Percentiles rank a stretch among this genome's conserved stretches.
phyloP scores from a whole-genome alignment of 1,284 basidiomycete genomes.

The Ceratobasidium sp. region DNA sequence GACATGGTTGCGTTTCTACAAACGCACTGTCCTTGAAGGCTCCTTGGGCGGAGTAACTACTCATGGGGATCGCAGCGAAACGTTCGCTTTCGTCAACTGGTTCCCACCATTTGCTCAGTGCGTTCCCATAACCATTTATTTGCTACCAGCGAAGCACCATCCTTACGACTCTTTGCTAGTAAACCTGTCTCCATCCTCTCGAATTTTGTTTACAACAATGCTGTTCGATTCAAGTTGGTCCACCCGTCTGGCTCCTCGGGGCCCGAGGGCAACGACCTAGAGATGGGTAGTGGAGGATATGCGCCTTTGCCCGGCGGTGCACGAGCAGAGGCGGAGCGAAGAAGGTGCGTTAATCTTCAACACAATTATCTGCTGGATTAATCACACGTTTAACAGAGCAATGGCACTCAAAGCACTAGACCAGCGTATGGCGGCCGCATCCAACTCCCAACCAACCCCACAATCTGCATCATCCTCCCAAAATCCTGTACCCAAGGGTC shows the following conservation, averaged over 20 bases:
- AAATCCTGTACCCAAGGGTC: slow-evolving; percentile 24
- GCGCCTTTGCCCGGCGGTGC: slow-evolving; percentile 84
- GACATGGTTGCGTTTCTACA: slow-evolving; percentile 97
- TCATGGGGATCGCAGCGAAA: slow-evolving; percentile 94
- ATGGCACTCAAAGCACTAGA: slow-evolving; percentile 97
- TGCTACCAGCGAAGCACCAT: not conserved
- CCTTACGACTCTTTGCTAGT: slow-evolving; percentile 57
- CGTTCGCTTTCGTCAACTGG: slow-evolving; percentile 96
- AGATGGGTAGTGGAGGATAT: slow-evolving; percentile 72
- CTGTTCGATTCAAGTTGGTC: slow-evolving; percentile 74
- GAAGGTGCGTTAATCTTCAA: slow-evolving; percentile 69
- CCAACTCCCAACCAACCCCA: slow-evolving; percentile 35
- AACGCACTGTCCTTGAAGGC: slow-evolving; percentile 69
- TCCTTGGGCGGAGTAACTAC: slow-evolving; percentile 63
- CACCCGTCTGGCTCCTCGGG: slow-evolving; percentile 72
- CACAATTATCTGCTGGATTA: not conserved
- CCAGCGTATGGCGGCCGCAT: slow-evolving; percentile 79
- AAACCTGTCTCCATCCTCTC: slow-evolving; percentile 76
- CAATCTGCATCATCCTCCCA: slow-evolving; percentile 11
- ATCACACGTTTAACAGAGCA: slow-evolving; percentile 64
- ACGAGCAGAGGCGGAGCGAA: slow-evolving; percentile 92
- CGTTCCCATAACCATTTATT: slow-evolving; percentile 53
- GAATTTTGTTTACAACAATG: slow-evolving; percentile 75
- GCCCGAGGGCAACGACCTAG: slow-evolving; percentile 65
- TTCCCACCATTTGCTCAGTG: slow-evolving; percentile 96